Percentiles rank a stretch among this genome's conserved stretches.
phyloP scores from a whole-genome alignment of 192 early-diverging fungal genomes.

The Coemansia sp. region DNA sequence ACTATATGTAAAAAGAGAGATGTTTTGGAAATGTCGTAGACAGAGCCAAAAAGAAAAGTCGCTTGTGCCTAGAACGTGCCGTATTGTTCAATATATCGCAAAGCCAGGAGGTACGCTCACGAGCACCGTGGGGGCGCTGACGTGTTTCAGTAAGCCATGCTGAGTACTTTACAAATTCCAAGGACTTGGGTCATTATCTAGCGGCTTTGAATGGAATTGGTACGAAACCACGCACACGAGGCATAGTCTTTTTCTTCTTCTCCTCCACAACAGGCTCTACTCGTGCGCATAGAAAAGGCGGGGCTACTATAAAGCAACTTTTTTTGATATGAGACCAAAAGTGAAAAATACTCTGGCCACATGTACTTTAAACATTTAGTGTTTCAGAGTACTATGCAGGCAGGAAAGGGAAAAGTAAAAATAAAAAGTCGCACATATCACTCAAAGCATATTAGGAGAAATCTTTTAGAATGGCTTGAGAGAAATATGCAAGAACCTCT shows the following conservation, averaged over 20 bases:
- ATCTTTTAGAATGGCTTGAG: too few species aligned
- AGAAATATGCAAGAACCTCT: too few species aligned
- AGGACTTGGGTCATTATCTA: background rate
- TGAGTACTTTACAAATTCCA: background rate
- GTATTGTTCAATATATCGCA: background rate
- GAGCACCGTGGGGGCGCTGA: background rate
- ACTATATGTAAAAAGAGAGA: background rate
- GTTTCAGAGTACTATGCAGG: too few species aligned
- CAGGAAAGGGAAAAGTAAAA: too few species aligned
- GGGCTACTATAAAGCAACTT: too few species aligned
- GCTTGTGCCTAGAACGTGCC: background rate
- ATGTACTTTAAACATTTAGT: too few species aligned
- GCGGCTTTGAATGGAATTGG: background rate
- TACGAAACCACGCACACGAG: constrained; percentile 2
- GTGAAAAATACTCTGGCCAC: background rate
- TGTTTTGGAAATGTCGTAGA: background rate
- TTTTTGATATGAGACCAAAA: too few species aligned
- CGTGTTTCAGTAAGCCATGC: background rate
- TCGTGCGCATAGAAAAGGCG: background rate
- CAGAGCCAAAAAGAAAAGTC: constrained; percentile 3
- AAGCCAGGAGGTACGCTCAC: background rate
- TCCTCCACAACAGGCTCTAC: background rate
- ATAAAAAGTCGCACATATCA: too few species aligned
- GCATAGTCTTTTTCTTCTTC: background rate
- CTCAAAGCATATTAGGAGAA: too few species aligned